phyloP scores from a whole-genome alignment of 345 rosid genomes.

The Aurinia saxatilis region DNA sequence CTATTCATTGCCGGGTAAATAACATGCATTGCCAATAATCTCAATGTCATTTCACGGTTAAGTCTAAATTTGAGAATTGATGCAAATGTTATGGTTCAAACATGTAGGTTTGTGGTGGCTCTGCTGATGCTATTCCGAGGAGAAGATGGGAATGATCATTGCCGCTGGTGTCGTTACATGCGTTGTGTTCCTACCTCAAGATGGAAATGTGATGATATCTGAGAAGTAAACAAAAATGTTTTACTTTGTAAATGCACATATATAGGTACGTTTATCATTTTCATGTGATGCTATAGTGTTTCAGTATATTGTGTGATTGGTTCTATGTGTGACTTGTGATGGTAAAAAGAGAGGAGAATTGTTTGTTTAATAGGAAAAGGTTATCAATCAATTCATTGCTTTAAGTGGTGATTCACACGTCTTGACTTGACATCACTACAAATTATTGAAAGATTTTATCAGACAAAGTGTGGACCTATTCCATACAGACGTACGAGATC shows the following conservation, averaged over 20 bases:
- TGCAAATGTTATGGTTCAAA: background rate
- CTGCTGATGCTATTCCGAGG: constrained; percentile 62
- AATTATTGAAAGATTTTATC: constrained; percentile 9
- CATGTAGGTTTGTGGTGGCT: constrained; percentile 48
- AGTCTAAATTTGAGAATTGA: background rate
- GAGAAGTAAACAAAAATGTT: background rate
- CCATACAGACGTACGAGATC: constrained; percentile 7
- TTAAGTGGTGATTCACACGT: constrained; percentile 27
- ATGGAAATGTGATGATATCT: constrained; percentile 54
- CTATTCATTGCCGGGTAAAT: constrained; percentile 62
- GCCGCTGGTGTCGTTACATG: constrained; percentile 88
- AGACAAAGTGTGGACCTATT: constrained; percentile 5
- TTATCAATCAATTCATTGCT: constrained; percentile 14
- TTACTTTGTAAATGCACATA: constrained; percentile 17
- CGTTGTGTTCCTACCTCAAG: constrained; percentile 72
- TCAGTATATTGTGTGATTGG: background rate
- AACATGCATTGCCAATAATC: background rate
- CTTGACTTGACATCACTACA: constrained; percentile 17
- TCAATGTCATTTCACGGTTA: background rate
- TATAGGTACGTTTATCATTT: background rate
- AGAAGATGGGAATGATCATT: constrained; percentile 53
- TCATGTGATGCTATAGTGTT: background rate
- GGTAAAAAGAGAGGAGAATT: no score
- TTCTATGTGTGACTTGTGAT: background rate
- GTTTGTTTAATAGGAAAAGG: constrained; percentile 4